Evolutionary conservation across 2,329 filamentous ascomycete species (phyloP).

Genomic region (Colletotrichum sp.): DNA sequence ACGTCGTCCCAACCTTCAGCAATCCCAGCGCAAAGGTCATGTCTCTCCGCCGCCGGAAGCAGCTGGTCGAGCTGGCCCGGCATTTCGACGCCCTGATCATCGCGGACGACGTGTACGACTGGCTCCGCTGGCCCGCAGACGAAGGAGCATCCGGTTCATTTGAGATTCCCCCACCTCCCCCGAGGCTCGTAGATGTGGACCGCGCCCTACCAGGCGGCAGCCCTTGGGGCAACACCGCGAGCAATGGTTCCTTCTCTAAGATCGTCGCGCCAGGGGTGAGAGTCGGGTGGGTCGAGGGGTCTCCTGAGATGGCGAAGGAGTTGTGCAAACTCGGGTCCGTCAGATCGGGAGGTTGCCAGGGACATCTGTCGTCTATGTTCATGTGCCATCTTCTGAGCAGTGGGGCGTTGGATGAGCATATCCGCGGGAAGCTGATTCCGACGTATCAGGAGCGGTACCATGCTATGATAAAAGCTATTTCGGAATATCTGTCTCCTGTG

Average conservation of each 20-base stretch:
- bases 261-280: conserved; percentile 80
- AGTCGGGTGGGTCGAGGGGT: conserved; percentile 85
- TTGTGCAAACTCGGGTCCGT: conserved; percentile 63
- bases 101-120: neutral
- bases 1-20: conserved; percentile 84
- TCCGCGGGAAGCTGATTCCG: neutral
- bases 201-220: neutral
- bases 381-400: neutral
- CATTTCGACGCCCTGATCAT: conserved; percentile 65
- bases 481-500: neutral
- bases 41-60: conserved; percentile 68
- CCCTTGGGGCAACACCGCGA: conserved; percentile 79
- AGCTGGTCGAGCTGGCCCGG: conserved; percentile 75
- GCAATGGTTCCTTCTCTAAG: conserved; percentile 91
- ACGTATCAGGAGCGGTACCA: neutral
- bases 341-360: conserved; percentile 24
- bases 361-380: neutral
- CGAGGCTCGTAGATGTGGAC: neutral
- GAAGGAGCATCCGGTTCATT: neutral
- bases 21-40: conserved; percentile 89
- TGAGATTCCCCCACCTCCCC: neutral
- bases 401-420: neutral
- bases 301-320: conserved; percentile 55
- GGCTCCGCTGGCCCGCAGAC: neutral
- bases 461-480: neutral